These are phyloP conservation scores for Leccinellum albellum DNA, from an alignment of 768 basidiomycete genomes.

Conservation along the genomic window DNA sequence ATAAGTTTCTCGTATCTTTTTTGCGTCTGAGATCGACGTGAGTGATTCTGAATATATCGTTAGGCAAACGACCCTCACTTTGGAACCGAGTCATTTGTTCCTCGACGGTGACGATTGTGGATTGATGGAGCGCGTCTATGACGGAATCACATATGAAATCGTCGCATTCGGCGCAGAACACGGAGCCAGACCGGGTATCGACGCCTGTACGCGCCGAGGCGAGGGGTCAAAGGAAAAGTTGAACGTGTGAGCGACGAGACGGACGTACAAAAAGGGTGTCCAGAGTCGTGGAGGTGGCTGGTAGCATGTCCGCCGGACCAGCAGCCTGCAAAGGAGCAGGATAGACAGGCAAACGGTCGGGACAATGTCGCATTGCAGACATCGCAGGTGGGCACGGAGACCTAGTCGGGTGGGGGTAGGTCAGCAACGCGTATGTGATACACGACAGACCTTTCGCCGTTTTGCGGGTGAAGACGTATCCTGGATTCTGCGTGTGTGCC, in stretches of 20 bases:
- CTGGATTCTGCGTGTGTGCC: constrained; percentile 49
- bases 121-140: constrained; percentile 45
- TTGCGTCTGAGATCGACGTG: constrained; percentile 29
- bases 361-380: constrained; percentile 53
- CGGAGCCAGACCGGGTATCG: constrained; percentile 67
- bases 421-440: background rate
- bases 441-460: constrained; percentile 55
- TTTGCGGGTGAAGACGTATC: constrained; percentile 50
- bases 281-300: constrained; percentile 51
- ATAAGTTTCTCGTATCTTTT: constrained; percentile 45
- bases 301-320: constrained; percentile 59
- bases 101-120: constrained; percentile 49
- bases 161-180: constrained; percentile 72
- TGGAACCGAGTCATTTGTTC: constrained; percentile 60
- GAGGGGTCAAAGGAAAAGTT: background rate
- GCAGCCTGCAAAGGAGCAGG: constrained; percentile 69
- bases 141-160: constrained; percentile 66
- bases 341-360: constrained; percentile 68
- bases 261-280: constrained; percentile 65
- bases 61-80: constrained; percentile 19
- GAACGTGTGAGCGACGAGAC: background rate
- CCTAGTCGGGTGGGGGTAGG: constrained; percentile 27
- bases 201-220: constrained; percentile 46
- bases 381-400: constrained; percentile 60
- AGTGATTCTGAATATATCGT: background rate